Percentiles rank a stretch among this genome's conserved stretches.
phyloP scores from a whole-genome alignment of 2,329 filamentous ascomycete genomes.

The Nigrospora oryzae region DNA sequence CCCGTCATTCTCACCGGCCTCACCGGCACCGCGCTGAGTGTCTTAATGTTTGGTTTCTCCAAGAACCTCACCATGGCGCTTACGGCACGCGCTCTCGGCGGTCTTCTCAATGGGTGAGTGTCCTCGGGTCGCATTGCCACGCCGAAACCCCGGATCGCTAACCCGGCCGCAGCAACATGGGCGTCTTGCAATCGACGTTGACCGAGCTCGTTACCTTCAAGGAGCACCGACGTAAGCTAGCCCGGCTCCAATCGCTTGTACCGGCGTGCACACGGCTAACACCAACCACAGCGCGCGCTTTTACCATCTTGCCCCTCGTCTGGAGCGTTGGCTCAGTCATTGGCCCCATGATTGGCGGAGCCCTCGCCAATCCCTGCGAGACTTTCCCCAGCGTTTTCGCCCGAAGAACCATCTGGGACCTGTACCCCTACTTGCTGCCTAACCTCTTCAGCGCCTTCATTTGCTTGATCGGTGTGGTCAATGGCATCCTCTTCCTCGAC shows the following conservation, averaged over 20 bases:
- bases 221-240: constrained; percentile 73
- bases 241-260: not conserved
- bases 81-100: constrained; percentile 79
- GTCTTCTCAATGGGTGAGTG: constrained; percentile 74
- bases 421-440: constrained; percentile 69
- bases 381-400: constrained; percentile 71
- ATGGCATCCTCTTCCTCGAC: constrained; percentile 66
- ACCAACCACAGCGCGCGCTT: constrained; percentile 62
- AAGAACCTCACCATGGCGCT: constrained; percentile 74
- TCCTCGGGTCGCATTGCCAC: constrained; percentile 7
- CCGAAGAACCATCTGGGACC: constrained; percentile 69
- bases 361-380: constrained; percentile 76
- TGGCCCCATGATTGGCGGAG: constrained; percentile 84
- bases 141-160: not conserved
- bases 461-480: constrained; percentile 53
- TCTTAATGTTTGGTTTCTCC: constrained; percentile 86
- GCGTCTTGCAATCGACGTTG: constrained; percentile 89
- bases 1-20: constrained; percentile 87
- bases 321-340: constrained; percentile 87
- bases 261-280: constrained; percentile 15
- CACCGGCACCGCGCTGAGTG: constrained; percentile 83
- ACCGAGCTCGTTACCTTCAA: constrained; percentile 89
- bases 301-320: constrained; percentile 95
- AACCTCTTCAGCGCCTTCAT: constrained; percentile 53
- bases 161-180: constrained; percentile 63